These are phyloP conservation scores for Leonotis leonurus DNA, from an alignment of 257 asterid genomes.

Conservation along the genomic window DNA sequence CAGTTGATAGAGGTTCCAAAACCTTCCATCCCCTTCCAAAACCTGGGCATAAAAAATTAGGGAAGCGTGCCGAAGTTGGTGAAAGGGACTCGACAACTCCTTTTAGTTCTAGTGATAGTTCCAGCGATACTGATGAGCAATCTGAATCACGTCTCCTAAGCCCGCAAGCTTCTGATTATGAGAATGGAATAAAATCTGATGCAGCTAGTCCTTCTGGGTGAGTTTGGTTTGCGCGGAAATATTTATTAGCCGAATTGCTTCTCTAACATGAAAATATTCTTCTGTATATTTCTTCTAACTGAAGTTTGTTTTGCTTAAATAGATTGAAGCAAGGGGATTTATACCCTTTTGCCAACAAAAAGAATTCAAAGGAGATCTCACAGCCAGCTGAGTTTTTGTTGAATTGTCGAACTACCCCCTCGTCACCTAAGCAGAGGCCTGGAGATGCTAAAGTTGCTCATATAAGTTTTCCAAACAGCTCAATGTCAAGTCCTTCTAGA, in stretches of 20 bases:
- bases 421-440: constrained; percentile 26
- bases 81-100: constrained; percentile 30
- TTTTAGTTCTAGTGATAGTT: constrained; percentile 36
- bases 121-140: constrained; percentile 40
- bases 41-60: constrained; percentile 7
- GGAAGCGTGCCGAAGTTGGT: constrained; percentile 21
- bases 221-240: not conserved
- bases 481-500: constrained; percentile 38
- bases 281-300: constrained; percentile 2
- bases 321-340: constrained; percentile 34
- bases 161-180: constrained; percentile 42
- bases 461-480: constrained; percentile 35
- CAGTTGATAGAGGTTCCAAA: constrained; percentile 21
- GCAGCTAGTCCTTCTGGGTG: constrained; percentile 45
- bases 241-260: constrained; percentile 2
- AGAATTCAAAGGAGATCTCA: constrained; percentile 20
- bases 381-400: constrained; percentile 19
- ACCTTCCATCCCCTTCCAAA: constrained; percentile 24
- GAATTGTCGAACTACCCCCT: constrained; percentile 15
- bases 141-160: constrained; percentile 32
- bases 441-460: constrained; percentile 23
- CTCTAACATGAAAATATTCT: not conserved
- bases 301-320: constrained; percentile 11
- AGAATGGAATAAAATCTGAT: constrained; percentile 33
- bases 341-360: constrained; percentile 17